Base-by-base conservation (phyloP, 2,329 filamentous ascomycete genomes). In the Venturia nashicola region DNA sequence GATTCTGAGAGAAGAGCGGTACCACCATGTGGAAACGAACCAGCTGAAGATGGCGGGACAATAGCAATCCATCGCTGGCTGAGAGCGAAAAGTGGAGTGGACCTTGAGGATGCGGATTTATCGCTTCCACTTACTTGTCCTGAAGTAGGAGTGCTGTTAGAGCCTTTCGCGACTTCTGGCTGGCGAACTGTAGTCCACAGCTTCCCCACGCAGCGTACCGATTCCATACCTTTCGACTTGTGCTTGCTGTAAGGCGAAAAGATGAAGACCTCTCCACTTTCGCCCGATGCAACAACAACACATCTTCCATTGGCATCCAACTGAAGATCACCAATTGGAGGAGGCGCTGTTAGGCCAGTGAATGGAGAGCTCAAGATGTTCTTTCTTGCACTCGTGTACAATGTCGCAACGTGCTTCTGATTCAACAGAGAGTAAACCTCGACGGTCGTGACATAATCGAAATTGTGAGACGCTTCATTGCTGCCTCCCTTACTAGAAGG, bases 191-290 rank as follows among this genome's bases (percentile, higher is more conserved):
- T 87, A 0, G 94, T 97, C 94, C 94, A 99, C 20, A 95, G 78
- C 76, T 99, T 99, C 23, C 88, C 92, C 64, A 94, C 80, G 70
- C 91, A 97, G 9, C 61, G 40, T 55, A 65, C 67, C 32, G 68
- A 65, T 2, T 68, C 66, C 11, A 68, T 65, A 36, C 51, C 51
- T 27, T 57, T 57, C 14, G 51, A 18, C 8, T 67, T 62, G 12
- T 70, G 65, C 27, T 70, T 67, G 27, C 67, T 70, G 55, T 71
- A 70, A 39, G 67, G 63, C 6, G 75, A 70, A 67, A 80, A 97
- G 8, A 96, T 78, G 81, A 89, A 96, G 57, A 93, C 86, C 76
- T 97, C 93, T 14, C 93, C 93, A 61, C 90, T 96, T 27, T 82
- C 77, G 2, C 91, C 91, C 61, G 91, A 97, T 63, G 88, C 85